Evolutionary conservation across 2,329 filamentous ascomycete genomes (phyloP), one percentile per base, ranked within the genome.

Genomic region (Pseudogymnoascus sp.): DNA sequence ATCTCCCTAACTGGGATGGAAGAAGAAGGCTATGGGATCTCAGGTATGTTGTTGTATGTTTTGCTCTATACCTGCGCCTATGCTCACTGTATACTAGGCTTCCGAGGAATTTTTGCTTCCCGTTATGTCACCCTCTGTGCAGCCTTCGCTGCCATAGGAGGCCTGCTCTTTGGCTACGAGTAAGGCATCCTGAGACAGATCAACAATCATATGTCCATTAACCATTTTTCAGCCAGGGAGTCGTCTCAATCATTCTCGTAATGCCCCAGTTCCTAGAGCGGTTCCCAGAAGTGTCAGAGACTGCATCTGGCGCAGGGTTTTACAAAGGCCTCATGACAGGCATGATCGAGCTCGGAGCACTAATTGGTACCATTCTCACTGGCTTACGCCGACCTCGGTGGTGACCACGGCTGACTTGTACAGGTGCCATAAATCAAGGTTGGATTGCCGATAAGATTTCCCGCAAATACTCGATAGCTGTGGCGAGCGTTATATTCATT

Each of bases 281-380:
- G 0, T 77, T 77, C 64, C 68, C 70, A 1, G 67, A 75, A 29
- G 73, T 75, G 0, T 69, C 72, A 0, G 69, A 73, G 6, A 61
- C 64, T 4, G 74, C 72, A 5, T 69, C 75, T 4, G 78, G 62
- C 11, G 53, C 33, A 1, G 62, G 62, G 7, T 65, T 64, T 50
- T 11, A 50, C 29, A 65, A 61, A 33, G 62, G 64, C 44, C 67
- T 78, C 5, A 72, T 83, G 73, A 83, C 81, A 10, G 80, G 80
- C 3, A 83, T 83, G 80, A 78, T 83, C 59, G 79, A 83, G 65
- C 67, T 83, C 21, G 80, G 81, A n/a, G 81, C 80, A 7, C 71
- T 82, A 15, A 60, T 70, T n/a, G 70, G 38, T 40, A 40, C 38
- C 38, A 40, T 40, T 40, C 38, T 40, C 19, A 40, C 38, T 40